A percentile compares a stretch with the other conserved stretches of the same genome.
phyloP scores from a whole-genome alignment of 1,284 basidiomycete genomes.

The Heliocybe sulcata region DNA sequence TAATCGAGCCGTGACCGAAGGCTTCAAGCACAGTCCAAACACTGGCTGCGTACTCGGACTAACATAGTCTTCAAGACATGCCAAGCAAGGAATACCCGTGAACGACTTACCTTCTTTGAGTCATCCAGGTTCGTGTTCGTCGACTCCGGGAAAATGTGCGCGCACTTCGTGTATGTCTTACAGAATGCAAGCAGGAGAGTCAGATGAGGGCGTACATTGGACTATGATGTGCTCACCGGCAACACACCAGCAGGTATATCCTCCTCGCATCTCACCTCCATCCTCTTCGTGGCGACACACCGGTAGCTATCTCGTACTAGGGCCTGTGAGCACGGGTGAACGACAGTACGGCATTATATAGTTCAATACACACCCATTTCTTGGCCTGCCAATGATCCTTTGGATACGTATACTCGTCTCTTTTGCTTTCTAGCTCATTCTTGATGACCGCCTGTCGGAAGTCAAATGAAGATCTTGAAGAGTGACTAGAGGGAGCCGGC shows the following conservation, averaged over 20 bases:
- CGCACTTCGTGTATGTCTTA: neutral
- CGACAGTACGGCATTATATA: neutral
- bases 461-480: neutral
- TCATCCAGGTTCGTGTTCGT: slow-evolving; percentile 1
- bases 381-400: slow-evolving; percentile 6
- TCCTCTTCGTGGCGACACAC: slow-evolving; percentile 19
- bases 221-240: neutral
- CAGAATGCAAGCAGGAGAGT: too few species aligned
- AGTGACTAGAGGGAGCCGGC: neutral
- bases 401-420: neutral
- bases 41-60: slow-evolving; percentile 8
- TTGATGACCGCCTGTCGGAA: neutral
- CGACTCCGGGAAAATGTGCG: slow-evolving; percentile 10
- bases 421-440: neutral
- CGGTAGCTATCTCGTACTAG: slow-evolving; percentile 20
- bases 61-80: neutral
- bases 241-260: neutral
- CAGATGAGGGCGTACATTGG: too few species aligned
- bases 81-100: neutral
- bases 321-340: slow-evolving; percentile 10
- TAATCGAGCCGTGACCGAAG: slow-evolving; percentile 10
- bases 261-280: neutral
- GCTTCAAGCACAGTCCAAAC: slow-evolving; percentile 12
- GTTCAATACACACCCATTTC: slow-evolving; percentile 1
- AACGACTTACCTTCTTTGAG: neutral